Conservation (phyloP, 192 early-diverging fungal species). For the Blastocladiella britannica region DNA sequence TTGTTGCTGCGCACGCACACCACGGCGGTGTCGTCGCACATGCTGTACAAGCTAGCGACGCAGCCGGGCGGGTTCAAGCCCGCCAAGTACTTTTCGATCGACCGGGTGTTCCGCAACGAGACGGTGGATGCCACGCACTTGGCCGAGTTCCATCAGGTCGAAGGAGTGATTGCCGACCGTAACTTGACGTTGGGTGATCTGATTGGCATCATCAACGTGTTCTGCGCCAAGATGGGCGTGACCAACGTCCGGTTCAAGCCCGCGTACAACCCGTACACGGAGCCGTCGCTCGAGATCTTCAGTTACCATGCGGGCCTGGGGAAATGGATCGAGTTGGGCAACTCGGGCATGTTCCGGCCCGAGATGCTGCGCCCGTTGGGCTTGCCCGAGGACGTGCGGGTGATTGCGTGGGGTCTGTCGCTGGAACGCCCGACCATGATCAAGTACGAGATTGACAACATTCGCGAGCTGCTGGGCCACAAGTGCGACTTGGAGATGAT, state of each 20-base stretch:
- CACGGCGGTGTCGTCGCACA: constrained; percentile 72
- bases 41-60: constrained; percentile 84
- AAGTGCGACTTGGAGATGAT: constrained; percentile 83
- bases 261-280: constrained; percentile 99
- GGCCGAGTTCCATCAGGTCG: constrained; percentile 99
- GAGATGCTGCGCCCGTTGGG: constrained; percentile 94
- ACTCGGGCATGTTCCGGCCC: constrained; percentile 98
- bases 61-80: constrained; percentile 49
- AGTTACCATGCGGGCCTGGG: constrained; percentile 69
- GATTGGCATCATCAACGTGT: constrained; percentile 87
- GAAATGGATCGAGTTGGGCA: constrained; percentile 90
- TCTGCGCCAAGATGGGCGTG: constrained; percentile 94
- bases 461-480: constrained; percentile 84
- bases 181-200: constrained; percentile 86
- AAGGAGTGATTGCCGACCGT: constrained; percentile 92
- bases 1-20: constrained; percentile 92
- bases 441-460: constrained; percentile 84
- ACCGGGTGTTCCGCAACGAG: constrained; percentile 97
- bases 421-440: constrained; percentile 98
- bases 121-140: constrained; percentile 92
- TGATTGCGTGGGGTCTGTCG: constrained; percentile 94
- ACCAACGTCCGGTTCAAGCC: constrained; percentile 94
- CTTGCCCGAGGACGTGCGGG: constrained; percentile 77
- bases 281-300: constrained; percentile 98
- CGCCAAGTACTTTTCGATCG: constrained; percentile 98